phyloP scores from a whole-genome alignment of 805 yeast species.

The Henningerozyma blattae region DNA sequence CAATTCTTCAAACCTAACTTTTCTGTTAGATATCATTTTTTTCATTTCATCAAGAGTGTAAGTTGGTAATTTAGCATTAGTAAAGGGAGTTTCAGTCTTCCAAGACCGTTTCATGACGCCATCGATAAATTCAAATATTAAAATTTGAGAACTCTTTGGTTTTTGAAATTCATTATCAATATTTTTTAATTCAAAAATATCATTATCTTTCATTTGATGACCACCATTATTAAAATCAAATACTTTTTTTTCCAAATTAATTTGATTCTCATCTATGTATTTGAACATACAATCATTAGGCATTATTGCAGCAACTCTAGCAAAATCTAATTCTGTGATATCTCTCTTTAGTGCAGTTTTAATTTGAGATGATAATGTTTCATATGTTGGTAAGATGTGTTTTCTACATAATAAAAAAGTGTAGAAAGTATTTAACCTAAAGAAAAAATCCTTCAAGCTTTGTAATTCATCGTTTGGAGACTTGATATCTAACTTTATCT shows the following conservation, averaged over 20 bases:
- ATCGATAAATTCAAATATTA: conserved; percentile 71
- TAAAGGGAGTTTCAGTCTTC: conserved; percentile 23
- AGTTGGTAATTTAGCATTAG: conserved; percentile 37
- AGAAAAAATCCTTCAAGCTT: conserved; percentile 37
- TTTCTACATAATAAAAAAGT: conserved; percentile 52
- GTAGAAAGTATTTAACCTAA: conserved; percentile 44
- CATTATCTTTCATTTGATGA: conserved; percentile 43
- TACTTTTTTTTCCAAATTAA: conserved; percentile 28
- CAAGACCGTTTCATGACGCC: conserved; percentile 40
- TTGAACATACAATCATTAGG: conserved; percentile 63
- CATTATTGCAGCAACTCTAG: conserved; percentile 45
- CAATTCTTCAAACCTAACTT: conserved; percentile 35
- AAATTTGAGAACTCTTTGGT: conserved; percentile 35
- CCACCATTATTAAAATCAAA: conserved; percentile 33
- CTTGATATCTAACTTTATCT: conserved; percentile 12
- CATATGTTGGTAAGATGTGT: conserved; percentile 47
- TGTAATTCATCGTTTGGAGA: conserved; percentile 19
- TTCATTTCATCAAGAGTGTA: conserved; percentile 46
- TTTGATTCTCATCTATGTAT: conserved; percentile 70
- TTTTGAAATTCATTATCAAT: conserved; percentile 22
- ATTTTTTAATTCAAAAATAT: conserved; percentile 37
- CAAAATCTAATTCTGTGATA: conserved; percentile 43
- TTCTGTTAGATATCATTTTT: conserved; percentile 46
- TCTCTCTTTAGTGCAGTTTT: conserved; percentile 36
- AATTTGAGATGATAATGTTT: conserved; percentile 39